Conservation (phyloP, 2,329 filamentous ascomycete species). For the Colletotrichum zoysiae region DNA sequence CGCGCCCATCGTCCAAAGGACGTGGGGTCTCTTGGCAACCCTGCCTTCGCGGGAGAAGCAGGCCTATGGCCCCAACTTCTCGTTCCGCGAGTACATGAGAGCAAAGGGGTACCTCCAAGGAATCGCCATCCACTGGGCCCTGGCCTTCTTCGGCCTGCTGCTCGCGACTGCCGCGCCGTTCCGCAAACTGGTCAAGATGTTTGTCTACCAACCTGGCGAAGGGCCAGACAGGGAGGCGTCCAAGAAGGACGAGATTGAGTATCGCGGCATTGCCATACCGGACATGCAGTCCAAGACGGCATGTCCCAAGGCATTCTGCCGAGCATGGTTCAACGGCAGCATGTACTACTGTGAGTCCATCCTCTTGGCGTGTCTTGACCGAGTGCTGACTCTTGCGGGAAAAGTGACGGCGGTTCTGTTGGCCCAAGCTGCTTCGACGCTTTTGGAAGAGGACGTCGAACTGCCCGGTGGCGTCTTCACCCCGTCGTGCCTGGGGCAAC, state of each 20-base stretch:
- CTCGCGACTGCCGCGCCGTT: constrained; percentile 60
- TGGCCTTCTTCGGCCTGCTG: constrained; percentile 59
- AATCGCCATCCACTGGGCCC: constrained; percentile 61
- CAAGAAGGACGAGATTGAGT: constrained; percentile 72
- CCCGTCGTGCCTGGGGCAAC: constrained; percentile 76
- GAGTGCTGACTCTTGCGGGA: constrained; percentile 21
- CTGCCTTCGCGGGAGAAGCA: constrained; percentile 57
- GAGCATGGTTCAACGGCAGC: constrained; percentile 69
- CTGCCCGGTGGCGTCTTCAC: constrained; percentile 78
- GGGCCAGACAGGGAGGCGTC: constrained; percentile 66
- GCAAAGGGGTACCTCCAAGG: constrained; percentile 64
- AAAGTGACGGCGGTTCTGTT: constrained; percentile 75
- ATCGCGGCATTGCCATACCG: constrained; percentile 72
- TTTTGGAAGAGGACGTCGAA: constrained; percentile 72
- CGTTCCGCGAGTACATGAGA: constrained; percentile 67
- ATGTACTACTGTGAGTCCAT: constrained; percentile 72
- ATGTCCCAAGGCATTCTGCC: constrained; percentile 66
- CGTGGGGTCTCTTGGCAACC: constrained; percentile 71
- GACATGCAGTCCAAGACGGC: constrained; percentile 59
- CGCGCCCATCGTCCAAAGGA: constrained; percentile 67
- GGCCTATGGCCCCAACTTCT: constrained; percentile 73
- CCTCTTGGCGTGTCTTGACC: background rate
- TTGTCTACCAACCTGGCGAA: constrained; percentile 66
- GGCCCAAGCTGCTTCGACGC: constrained; percentile 72
- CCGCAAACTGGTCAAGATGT: constrained; percentile 57